phyloP scores from a whole-genome alignment of 805 yeast species.

The Priceomyces medius region DNA sequence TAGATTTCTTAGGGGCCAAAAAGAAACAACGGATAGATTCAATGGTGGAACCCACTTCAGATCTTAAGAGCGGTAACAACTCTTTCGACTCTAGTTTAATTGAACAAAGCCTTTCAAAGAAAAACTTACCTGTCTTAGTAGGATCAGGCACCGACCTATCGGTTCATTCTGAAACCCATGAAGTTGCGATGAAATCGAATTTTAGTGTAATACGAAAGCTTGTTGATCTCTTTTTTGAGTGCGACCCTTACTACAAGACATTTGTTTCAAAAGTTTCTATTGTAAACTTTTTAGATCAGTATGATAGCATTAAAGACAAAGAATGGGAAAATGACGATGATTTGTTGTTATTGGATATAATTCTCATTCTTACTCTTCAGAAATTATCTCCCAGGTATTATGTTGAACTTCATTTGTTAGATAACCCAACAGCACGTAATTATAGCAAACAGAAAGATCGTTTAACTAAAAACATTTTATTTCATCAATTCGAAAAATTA shows the following conservation, averaged over 20 bases:
- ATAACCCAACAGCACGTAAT: conserved; percentile 19
- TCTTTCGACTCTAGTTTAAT: conserved; percentile 10
- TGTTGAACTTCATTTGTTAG: conserved; percentile 16
- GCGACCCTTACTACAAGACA: conserved; percentile 37
- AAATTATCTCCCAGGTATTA: conserved; percentile 32
- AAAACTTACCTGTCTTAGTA: conserved; percentile 27
- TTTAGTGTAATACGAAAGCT: conserved; percentile 29
- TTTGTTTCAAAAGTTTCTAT: conserved; percentile 36
- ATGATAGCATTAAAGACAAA: conserved; percentile 27
- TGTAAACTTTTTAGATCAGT: conserved; percentile 36
- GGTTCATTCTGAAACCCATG: conserved; percentile 15
- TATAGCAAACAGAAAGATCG: conserved; percentile 16
- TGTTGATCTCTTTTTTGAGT: conserved; percentile 43
- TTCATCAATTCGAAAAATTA: conserved; percentile 42
- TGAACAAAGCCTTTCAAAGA: conserved; percentile 26
- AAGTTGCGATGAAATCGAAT: conserved; percentile 24
- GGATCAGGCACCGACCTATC: conserved; percentile 17
- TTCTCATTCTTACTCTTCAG: conserved; percentile 41
- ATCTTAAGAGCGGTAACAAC: conserved; percentile 1
- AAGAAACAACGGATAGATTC: conserved; percentile 2
- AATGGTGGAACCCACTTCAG: conserved; percentile 3
- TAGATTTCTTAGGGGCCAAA: neutral
- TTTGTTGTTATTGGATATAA: conserved; percentile 44
- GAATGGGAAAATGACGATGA: conserved; percentile 53
- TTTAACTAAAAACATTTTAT: conserved; percentile 25